These are phyloP conservation scores for Dacryopinax spathularia DNA, from an alignment of 768 basidiomycete genomes.

Conservation along the genomic window DNA sequence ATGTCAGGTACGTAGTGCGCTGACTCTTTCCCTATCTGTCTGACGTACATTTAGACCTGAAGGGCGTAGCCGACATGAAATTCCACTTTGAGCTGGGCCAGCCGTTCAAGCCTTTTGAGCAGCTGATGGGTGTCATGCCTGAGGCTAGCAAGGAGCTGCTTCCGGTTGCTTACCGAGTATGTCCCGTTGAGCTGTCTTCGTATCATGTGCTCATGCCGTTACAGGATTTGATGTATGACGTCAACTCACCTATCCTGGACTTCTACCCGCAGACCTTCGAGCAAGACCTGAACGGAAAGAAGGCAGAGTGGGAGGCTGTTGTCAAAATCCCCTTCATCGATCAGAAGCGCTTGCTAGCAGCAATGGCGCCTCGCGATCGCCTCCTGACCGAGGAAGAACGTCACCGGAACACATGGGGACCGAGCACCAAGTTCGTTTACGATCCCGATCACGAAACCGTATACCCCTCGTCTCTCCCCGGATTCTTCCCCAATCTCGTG, in stretches of 20 bases:
- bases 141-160: slow-evolving; percentile 79
- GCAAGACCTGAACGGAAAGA: slow-evolving; percentile 93
- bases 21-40: not conserved
- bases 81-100: slow-evolving; percentile 76
- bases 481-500: slow-evolving; percentile 82
- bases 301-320: slow-evolving; percentile 95
- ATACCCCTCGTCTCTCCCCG: slow-evolving; percentile 86
- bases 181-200: slow-evolving; percentile 14
- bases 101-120: slow-evolving; percentile 88
- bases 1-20: slow-evolving; percentile 58
- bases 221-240: slow-evolving; percentile 79
- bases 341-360: slow-evolving; percentile 54
- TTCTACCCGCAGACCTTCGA: slow-evolving; percentile 92
- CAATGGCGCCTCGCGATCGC: slow-evolving; percentile 71
- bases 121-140: slow-evolving; percentile 95
- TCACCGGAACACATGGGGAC: slow-evolving; percentile 59
- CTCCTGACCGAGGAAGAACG: slow-evolving; percentile 63
- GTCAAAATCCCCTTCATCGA: slow-evolving; percentile 99
- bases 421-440: slow-evolving; percentile 66
- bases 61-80: slow-evolving; percentile 54
- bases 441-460: slow-evolving; percentile 43
- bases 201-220: not conserved
- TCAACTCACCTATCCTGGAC: slow-evolving; percentile 75
- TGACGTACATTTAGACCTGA: slow-evolving; percentile 33
- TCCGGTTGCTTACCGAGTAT: slow-evolving; percentile 69